Evolutionary conservation across 768 basidiomycete genomes (phyloP), one percentile per base, ranked within the genome.

Genomic region (Mrakia hoshinonis): DNA sequence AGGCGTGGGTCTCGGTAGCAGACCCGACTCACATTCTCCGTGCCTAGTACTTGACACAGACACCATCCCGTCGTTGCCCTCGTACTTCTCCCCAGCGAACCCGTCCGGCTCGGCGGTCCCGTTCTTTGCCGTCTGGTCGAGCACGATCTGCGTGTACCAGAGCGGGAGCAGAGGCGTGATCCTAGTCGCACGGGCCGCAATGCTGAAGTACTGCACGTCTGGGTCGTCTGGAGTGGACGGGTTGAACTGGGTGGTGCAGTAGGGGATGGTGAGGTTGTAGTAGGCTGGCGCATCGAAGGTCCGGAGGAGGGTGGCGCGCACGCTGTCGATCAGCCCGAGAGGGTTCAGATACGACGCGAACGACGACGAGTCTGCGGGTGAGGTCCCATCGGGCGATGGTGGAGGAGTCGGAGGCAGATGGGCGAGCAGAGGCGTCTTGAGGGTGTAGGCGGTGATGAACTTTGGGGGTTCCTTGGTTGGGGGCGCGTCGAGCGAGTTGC

Each of bases 201-300:
- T 87, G 74, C 89, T 91, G 79, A 88, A 96, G 81, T 99, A 99
- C 76, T 89, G 91, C 69, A 98, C 92, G 88, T 91, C 31, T 81
- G 79, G 2, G 22, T 74, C 73, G 66, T 81, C 79, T 87, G 95
- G 82, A 89, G 97, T 83, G 0, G 74, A 67, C 7, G 79, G 79
- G 69, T 80, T 80, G 75, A 81, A 81, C 26, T 77, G 69, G 63
- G 79, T 76, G 36, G 78, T 76, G 4, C 96, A 84, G 78, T 89
- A 98, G 4, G 84, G 79, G 1, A 94, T 88, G 6, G 92, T 95
- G 63, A 99, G 84, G 77, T 96, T 95, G 9, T 90, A 87, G 79
- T 98, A 99, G 0, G 96, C 96, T 1, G 96, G 96, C 0, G 93
- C 93, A 82, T 99, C 96, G 74, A 98, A 85, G 68, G 94, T 81